Conservation (phyloP, 257 asterid genomes). For the Solanum arcanum region DNA sequence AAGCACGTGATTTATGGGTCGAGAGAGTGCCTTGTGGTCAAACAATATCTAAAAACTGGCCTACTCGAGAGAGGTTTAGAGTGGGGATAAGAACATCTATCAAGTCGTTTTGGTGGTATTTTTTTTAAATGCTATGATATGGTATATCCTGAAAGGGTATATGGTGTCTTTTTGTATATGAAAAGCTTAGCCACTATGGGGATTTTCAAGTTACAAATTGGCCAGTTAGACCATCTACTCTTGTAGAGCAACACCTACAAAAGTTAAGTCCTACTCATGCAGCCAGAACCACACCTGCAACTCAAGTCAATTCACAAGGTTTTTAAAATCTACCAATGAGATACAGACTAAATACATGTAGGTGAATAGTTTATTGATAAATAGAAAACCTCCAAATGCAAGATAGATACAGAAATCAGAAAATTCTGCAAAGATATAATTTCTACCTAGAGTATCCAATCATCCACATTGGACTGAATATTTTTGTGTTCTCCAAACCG, state of each 20-base stretch:
- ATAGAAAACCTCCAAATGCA: neutral
- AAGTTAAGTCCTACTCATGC: neutral
- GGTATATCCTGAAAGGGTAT: neutral
- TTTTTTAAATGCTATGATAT: neutral
- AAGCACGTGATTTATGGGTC: neutral
- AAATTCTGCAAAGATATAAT: neutral
- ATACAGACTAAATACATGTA: neutral
- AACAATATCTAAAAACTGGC: neutral
- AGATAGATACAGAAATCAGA: neutral
- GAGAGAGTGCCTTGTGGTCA: neutral
- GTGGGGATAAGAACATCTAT: neutral
- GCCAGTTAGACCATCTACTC: neutral
- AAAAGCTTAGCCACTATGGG: neutral
- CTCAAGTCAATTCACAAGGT: neutral
- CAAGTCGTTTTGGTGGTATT: neutral
- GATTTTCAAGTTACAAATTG: neutral
- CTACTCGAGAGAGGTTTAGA: neutral
- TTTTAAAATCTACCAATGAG: neutral
- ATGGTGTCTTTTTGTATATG: neutral
- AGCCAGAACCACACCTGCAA: neutral
- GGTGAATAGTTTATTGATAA: neutral
- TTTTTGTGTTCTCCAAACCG: neutral
- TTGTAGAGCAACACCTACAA: neutral
- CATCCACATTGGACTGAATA: neutral
- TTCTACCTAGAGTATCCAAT: neutral